A percentile compares a stretch with the other conserved stretches of the same genome.
Evolutionary conservation across 23 red algal species (phyloP).

Genomic region (Agarophyton chilense): DNA sequence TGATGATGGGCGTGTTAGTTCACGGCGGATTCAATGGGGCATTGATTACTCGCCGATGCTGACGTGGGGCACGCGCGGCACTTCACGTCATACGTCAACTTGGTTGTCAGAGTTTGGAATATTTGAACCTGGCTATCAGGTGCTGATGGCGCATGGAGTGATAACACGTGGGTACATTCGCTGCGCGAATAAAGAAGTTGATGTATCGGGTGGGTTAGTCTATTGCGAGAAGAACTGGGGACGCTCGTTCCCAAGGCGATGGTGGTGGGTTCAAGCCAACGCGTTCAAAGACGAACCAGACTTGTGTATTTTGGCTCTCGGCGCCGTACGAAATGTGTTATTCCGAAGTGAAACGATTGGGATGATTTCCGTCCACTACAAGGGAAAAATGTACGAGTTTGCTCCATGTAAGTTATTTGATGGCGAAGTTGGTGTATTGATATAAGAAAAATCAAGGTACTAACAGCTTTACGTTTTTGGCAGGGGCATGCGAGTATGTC

Average conservation of each 20-base stretch:
- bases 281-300: constrained; percentile 41
- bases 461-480: neutral
- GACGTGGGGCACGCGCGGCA: constrained; percentile 49
- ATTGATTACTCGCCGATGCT: constrained; percentile 39
- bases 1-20: neutral
- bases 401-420: constrained; percentile 65
- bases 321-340: constrained; percentile 43
- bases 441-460: neutral
- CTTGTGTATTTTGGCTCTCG: constrained; percentile 70
- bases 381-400: constrained; percentile 78
- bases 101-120: constrained; percentile 77
- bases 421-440: neutral
- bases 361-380: constrained; percentile 63
- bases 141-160: constrained; percentile 79
- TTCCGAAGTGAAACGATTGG: constrained; percentile 65
- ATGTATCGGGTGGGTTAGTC: constrained; percentile 32
- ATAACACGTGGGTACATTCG: constrained; percentile 37
- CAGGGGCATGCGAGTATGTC: constrained; percentile 3
- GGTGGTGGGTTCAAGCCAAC: constrained; percentile 93
- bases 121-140: constrained; percentile 97
- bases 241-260: constrained; percentile 74
- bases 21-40: constrained; percentile 40
- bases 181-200: constrained; percentile 1
- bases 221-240: constrained; percentile 99
- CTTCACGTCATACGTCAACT: constrained; percentile 54